Conservation (phyloP, 345 rosid species). For the Carallia pectinifolia region DNA sequence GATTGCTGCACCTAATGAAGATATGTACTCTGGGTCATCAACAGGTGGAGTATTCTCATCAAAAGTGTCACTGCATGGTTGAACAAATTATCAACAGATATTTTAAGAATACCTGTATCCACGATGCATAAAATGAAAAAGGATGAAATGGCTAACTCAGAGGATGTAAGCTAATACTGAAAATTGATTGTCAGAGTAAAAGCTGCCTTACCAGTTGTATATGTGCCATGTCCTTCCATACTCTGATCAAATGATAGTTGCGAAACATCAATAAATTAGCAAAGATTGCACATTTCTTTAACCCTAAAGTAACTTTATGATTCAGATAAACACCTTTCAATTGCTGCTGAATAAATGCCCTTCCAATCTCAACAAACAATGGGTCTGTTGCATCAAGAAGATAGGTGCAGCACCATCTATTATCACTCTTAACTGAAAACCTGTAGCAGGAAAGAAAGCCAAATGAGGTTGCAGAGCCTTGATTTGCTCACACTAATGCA, state of each 20-base stretch:
- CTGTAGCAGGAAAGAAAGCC: constrained; percentile 29
- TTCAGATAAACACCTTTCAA: constrained; percentile 36
- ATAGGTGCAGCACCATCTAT: constrained; percentile 67
- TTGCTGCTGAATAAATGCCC: constrained; percentile 57
- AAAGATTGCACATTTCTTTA: constrained; percentile 13
- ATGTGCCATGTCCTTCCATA: constrained; percentile 65
- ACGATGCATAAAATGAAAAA: neutral
- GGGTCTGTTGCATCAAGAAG: constrained; percentile 83
- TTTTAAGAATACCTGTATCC: neutral
- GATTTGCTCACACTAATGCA: neutral
- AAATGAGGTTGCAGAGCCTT: constrained; percentile 3
- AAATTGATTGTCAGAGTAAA: neutral
- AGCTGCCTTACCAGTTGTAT: constrained; percentile 57
- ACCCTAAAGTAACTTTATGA: constrained; percentile 1
- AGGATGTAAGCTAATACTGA: constrained; percentile 1
- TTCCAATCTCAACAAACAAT: constrained; percentile 65
- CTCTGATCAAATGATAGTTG: constrained; percentile 37
- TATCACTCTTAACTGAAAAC: constrained; percentile 61
- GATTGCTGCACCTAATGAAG: constrained; percentile 68
- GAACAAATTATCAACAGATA: constrained; percentile 15
- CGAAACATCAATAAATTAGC: constrained; percentile 10
- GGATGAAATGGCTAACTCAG: neutral
- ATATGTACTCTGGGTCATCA: constrained; percentile 62
- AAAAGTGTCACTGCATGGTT: constrained; percentile 59
- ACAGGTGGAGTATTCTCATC: constrained; percentile 78